These are phyloP conservation scores for Camellia japonica DNA, from an alignment of 148 eudicot genomes.

Conservation along the genomic window DNA sequence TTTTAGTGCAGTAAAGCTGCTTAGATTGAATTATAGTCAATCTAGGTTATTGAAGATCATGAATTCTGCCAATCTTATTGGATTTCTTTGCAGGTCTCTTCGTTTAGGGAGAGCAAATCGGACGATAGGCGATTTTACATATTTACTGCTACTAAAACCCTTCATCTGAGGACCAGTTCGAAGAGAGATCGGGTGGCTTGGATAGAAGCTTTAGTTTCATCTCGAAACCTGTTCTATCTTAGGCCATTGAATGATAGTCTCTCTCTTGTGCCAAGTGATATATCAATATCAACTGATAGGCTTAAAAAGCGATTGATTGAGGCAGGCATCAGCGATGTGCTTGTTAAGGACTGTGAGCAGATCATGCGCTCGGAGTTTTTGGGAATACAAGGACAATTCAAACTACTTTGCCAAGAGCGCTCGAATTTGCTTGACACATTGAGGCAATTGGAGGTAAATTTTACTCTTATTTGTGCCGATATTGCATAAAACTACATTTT, in stretches of 20 bases:
- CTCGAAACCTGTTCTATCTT: constrained; percentile 47
- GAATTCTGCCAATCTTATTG: neutral
- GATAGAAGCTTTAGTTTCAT: constrained; percentile 73
- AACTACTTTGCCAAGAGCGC: constrained; percentile 68
- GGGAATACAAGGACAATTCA: constrained; percentile 57
- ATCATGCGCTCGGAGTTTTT: constrained; percentile 85
- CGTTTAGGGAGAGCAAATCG: constrained; percentile 87
- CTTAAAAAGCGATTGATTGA: constrained; percentile 71
- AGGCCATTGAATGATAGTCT: constrained; percentile 50
- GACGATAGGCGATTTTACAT: constrained; percentile 78
- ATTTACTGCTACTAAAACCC: constrained; percentile 92
- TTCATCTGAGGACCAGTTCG: constrained; percentile 71
- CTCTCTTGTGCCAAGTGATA: constrained; percentile 40
- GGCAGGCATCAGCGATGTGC: constrained; percentile 66
- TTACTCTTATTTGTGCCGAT: neutral
- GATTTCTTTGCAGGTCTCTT: constrained; percentile 60
- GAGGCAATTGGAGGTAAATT: constrained; percentile 79
- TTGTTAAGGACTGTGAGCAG: constrained; percentile 87
- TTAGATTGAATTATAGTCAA: no score
- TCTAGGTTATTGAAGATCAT: neutral
- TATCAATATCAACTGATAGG: constrained; percentile 75
- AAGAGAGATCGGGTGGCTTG: constrained; percentile 66
- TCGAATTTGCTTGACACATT: constrained; percentile 76
- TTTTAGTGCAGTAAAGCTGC: neutral
- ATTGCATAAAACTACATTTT: neutral